phyloP scores from a whole-genome alignment of 164 flowering plant genomes.

The grape (Vitis vinifera) region ASM3070453v1 NC_081812.1:17436001-17436500 shows the following conservation, averaged over 20 bases:
- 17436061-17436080: slow-evolving; percentile 11
- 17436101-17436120: slow-evolving; percentile 46
- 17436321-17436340: slow-evolving; percentile 1
- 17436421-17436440: too few relatives aligned
- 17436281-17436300: slow-evolving; percentile 85
- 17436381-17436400: too few relatives aligned
- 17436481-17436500: too few relatives aligned
- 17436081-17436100: slow-evolving; percentile 27
- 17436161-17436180: slow-evolving; percentile 67
- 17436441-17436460: too few relatives aligned
- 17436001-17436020: slow-evolving; percentile 13
- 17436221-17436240: slow-evolving; percentile 69
- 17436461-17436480: too few relatives aligned
- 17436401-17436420: too few relatives aligned
- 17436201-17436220: slow-evolving; percentile 52
- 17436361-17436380: too few relatives aligned
- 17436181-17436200: slow-evolving; percentile 56
- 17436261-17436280: slow-evolving; percentile 84
- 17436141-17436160: slow-evolving; percentile 75
- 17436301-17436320: slow-evolving; percentile 47
- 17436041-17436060: slow-evolving; percentile 1
- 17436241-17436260: slow-evolving; percentile 74
- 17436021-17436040: neutral
- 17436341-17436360: neutral
- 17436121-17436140: slow-evolving; percentile 52